Conservation (phyloP, 2,329 filamentous ascomycete genomes). For the Fusarium sp. region DNA sequence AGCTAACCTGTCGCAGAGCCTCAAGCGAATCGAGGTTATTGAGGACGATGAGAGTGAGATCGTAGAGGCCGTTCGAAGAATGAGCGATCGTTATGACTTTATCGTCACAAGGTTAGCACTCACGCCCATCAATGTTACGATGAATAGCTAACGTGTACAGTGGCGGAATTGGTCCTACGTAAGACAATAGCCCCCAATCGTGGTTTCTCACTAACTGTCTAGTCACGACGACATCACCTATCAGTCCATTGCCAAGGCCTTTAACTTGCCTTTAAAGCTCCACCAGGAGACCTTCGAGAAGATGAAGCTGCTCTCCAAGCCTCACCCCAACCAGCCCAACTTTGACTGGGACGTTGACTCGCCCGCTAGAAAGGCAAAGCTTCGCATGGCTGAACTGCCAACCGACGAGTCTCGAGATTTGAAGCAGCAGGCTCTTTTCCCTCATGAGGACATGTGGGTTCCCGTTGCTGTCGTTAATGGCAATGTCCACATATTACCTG, state of each 20-base stretch:
- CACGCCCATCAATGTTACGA: not conserved
- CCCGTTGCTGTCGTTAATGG: constrained; percentile 90
- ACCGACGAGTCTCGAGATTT: constrained; percentile 74
- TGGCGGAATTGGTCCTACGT: constrained; percentile 96
- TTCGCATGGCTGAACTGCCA: constrained; percentile 91
- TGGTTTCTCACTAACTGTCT: constrained; percentile 30
- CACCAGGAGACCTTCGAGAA: constrained; percentile 81
- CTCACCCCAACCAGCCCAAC: constrained; percentile 76
- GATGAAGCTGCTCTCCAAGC: constrained; percentile 86
- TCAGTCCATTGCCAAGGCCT: constrained; percentile 91
- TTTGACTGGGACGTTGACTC: constrained; percentile 90
- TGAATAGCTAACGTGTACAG: constrained; percentile 52
- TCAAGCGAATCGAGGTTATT: constrained; percentile 93
- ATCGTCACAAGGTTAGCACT: constrained; percentile 79
- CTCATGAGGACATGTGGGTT: constrained; percentile 87
- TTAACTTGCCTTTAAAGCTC: constrained; percentile 79
- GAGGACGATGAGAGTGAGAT: constrained; percentile 93
- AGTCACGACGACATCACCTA: constrained; percentile 99
- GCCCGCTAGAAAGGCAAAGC: constrained; percentile 80
- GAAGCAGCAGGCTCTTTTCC: constrained; percentile 81
- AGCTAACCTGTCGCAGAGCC: constrained; percentile 57
- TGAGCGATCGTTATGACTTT: constrained; percentile 92
- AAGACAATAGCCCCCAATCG: constrained; percentile 36
- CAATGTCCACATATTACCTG: constrained; percentile 93
- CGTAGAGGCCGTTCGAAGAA: constrained; percentile 84